A percentile compares a stretch with the other conserved stretches of the same genome.
Evolutionary conservation across 2,329 filamentous ascomycete genomes (phyloP).

Genomic region (Arthrobotrys musiformis): DNA sequence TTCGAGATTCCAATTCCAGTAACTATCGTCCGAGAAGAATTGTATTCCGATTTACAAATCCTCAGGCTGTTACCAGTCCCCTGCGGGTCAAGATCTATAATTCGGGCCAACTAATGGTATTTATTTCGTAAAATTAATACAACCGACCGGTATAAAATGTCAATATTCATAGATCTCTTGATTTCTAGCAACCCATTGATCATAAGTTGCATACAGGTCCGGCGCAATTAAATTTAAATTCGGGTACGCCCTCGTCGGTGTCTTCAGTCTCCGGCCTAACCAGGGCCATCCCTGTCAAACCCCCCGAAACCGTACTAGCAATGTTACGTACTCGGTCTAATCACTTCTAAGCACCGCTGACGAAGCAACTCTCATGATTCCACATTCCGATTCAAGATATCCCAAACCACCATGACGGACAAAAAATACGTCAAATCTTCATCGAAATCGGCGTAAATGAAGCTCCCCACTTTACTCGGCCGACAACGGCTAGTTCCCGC

Average conservation of each 20-base stretch:
- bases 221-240: background rate
- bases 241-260: background rate
- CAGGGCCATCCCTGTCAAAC: background rate
- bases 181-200: no score
- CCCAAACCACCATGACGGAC: no score
- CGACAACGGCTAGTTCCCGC: constrained; percentile 12
- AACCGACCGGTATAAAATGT: no score
- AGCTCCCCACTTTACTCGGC: constrained; percentile 23
- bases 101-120: no score
- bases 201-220: no score
- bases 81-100: no score
- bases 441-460: background rate
- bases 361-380: background rate
- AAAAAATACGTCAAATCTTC: background rate
- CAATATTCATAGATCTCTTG: no score
- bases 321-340: background rate
- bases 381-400: background rate
- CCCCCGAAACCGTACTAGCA: background rate
- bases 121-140: no score
- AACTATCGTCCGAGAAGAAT: no score
- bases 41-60: no score
- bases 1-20: no score
- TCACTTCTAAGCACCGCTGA: background rate
- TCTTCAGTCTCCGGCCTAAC: background rate
- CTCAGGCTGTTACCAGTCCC: no score